These are phyloP conservation scores for Cyathus striatus DNA, from an alignment of 768 basidiomycete species.

Conservation along the genomic window DNA sequence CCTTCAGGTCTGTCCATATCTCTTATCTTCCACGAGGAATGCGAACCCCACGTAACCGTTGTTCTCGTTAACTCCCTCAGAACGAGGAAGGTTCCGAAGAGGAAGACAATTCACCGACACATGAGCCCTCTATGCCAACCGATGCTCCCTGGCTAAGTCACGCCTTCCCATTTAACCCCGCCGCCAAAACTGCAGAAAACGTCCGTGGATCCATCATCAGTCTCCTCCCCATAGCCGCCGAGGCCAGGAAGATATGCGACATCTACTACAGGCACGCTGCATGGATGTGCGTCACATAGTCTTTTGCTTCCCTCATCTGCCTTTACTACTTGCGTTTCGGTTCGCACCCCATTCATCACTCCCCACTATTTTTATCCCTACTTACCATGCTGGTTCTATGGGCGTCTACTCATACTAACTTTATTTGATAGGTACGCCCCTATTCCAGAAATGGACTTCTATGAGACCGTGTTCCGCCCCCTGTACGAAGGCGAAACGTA, in stretches of 20 bases:
- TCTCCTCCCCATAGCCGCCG: conserved; percentile 35
- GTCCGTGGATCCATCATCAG: conserved; percentile 39
- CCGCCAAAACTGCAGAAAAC: conserved; percentile 35
- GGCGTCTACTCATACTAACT: too few relatives aligned
- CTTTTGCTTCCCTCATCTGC: neutral
- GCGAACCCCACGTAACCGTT: conserved; percentile 5
- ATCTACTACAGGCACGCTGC: conserved; percentile 65
- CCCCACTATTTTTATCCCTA: conserved; percentile 1
- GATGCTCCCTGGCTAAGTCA: conserved; percentile 57
- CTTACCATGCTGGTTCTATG: too few relatives aligned
- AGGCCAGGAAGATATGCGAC: conserved; percentile 36
- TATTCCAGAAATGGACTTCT: conserved; percentile 55
- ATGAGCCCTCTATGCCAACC: conserved; percentile 36
- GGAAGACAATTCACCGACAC: conserved; percentile 33
- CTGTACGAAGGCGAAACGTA: conserved; percentile 41
- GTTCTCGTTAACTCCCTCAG: conserved; percentile 28
- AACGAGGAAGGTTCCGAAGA: conserved; percentile 58
- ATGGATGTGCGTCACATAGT: conserved; percentile 55
- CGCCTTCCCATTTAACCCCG: conserved; percentile 52
- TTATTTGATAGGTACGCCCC: conserved; percentile 51
- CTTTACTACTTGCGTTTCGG: neutral
- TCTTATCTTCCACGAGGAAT: too few relatives aligned
- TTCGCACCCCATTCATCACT: neutral
- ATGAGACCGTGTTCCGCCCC: conserved; percentile 43
- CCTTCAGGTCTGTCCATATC: conserved; percentile 56